A percentile compares a stretch with the other conserved stretches of the same genome.
Conservation (phyloP, 768 basidiomycete species). For the Mycena vulgaris region DNA sequence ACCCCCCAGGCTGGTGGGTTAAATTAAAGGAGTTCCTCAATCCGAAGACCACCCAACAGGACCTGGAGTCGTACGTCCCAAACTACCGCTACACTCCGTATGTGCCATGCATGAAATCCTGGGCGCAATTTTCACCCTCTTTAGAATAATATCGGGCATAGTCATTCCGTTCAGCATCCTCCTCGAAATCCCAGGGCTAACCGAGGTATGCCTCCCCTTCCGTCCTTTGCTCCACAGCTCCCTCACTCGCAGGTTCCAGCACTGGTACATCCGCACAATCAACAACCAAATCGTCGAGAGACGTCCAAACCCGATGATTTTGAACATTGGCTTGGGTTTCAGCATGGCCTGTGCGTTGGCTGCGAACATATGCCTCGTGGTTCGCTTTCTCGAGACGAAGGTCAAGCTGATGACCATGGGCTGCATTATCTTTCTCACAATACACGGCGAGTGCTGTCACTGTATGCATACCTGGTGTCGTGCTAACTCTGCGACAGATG, state of each 20-base stretch:
- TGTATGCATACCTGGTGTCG: neutral
- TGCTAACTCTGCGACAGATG: constrained; percentile 60
- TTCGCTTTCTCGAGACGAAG: constrained; percentile 80
- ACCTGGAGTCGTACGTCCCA: constrained; percentile 58
- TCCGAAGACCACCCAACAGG: constrained; percentile 43
- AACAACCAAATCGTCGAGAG: constrained; percentile 62
- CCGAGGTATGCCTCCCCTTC: constrained; percentile 52
- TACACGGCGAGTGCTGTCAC: constrained; percentile 70
- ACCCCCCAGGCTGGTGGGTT: constrained; percentile 31
- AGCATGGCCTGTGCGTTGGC: constrained; percentile 79
- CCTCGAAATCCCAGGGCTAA: constrained; percentile 87
- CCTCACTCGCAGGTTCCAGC: constrained; percentile 34
- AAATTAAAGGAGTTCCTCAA: constrained; percentile 36
- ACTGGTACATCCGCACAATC: constrained; percentile 78
- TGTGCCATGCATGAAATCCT: no score
- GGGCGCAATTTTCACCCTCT: no score
- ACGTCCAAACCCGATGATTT: constrained; percentile 67
- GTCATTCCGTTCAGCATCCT: constrained; percentile 84
- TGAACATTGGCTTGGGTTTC: constrained; percentile 73
- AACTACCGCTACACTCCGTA: constrained; percentile 77
- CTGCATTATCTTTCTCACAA: constrained; percentile 74
- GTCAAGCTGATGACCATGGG: constrained; percentile 75
- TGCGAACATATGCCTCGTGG: constrained; percentile 78
- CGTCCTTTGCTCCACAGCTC: neutral
- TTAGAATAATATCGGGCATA: constrained; percentile 76